A percentile compares a stretch with the other conserved stretches of the same genome.
phyloP scores from a whole-genome alignment of 2,329 filamentous ascomycete species.

The Chlorencoelia australis region DNA sequence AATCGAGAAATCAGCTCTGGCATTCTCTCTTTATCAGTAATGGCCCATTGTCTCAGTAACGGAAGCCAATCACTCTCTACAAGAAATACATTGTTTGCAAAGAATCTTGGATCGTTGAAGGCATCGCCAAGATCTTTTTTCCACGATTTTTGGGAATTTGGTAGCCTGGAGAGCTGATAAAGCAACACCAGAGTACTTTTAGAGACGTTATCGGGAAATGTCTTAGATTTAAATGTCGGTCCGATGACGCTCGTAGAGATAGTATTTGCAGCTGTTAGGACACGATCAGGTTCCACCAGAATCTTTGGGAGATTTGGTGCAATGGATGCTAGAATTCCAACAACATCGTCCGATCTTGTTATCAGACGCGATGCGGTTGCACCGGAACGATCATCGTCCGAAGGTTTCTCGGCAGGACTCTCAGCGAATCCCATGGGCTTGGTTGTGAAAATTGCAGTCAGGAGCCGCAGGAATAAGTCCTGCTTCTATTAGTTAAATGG shows the following conservation, averaged over 20 bases:
- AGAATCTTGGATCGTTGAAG: constrained; percentile 83
- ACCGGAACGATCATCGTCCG: constrained; percentile 28
- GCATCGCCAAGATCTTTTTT: constrained; percentile 87
- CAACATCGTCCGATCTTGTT: constrained; percentile 58
- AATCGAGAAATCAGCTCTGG: constrained; percentile 71
- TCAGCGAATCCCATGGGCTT: constrained; percentile 65
- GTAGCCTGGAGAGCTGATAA: constrained; percentile 65
- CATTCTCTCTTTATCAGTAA: constrained; percentile 81
- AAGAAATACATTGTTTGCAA: constrained; percentile 55
- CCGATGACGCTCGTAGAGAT: constrained; percentile 78
- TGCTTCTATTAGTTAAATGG: constrained; percentile 30
- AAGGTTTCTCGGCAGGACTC: constrained; percentile 30
- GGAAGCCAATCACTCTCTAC: constrained; percentile 71
- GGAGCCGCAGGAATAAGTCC: constrained; percentile 80
- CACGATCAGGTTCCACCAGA: constrained; percentile 75
- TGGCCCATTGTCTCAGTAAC: constrained; percentile 72
- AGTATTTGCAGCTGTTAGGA: constrained; percentile 64
- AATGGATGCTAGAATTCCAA: constrained; percentile 68
- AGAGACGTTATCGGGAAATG: constrained; percentile 78
- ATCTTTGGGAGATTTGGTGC: constrained; percentile 75
- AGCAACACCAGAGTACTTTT: constrained; percentile 61
- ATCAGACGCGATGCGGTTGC: constrained; percentile 14
- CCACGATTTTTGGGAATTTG: constrained; percentile 79
- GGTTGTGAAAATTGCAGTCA: constrained; percentile 91
- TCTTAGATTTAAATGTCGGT: constrained; percentile 71